Evolutionary conservation across 306 rosid genomes (phyloP).

Genomic region (Pachyrhizus erosus): DNA sequence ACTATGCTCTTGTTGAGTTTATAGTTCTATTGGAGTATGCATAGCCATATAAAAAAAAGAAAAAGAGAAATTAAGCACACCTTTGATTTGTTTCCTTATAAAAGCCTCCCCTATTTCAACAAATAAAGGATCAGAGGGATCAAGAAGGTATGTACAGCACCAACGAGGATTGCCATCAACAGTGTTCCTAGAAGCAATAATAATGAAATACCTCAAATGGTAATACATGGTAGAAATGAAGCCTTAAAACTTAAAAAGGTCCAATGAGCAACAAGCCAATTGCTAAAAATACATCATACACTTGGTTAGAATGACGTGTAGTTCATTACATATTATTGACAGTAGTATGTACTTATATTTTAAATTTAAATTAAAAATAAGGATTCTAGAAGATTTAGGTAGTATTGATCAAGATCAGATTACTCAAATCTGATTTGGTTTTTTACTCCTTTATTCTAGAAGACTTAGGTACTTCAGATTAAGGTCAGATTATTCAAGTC

Average conservation of each 20-base stretch:
- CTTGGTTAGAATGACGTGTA: neutral
- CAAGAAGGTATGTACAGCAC: conserved; percentile 96
- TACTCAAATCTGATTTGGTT: neutral
- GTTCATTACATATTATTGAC: neutral
- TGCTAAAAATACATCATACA: neutral
- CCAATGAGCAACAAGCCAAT: conserved; percentile 2
- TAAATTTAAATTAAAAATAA: neutral
- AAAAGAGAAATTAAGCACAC: conserved; percentile 46
- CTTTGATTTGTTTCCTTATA: conserved; percentile 77
- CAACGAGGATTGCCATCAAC: conserved; percentile 77
- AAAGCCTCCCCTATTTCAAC: conserved; percentile 88
- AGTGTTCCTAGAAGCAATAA: conserved; percentile 68
- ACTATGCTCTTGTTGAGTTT: too few relatives aligned
- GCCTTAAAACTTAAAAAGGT: neutral
- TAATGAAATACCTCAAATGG: conserved; percentile 43
- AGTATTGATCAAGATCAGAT: neutral
- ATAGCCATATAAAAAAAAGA: neutral
- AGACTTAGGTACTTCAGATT: neutral
- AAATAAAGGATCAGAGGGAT: conserved; percentile 94
- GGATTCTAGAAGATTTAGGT: neutral
- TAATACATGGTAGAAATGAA: conserved; percentile 29
- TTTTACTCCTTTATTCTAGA: neutral
- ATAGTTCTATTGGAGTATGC: neutral
- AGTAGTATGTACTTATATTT: neutral
- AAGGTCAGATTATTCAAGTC: neutral